Conservation (phyloP, 352 stramenopile species). For the Phytophthora colocasiae region DNA sequence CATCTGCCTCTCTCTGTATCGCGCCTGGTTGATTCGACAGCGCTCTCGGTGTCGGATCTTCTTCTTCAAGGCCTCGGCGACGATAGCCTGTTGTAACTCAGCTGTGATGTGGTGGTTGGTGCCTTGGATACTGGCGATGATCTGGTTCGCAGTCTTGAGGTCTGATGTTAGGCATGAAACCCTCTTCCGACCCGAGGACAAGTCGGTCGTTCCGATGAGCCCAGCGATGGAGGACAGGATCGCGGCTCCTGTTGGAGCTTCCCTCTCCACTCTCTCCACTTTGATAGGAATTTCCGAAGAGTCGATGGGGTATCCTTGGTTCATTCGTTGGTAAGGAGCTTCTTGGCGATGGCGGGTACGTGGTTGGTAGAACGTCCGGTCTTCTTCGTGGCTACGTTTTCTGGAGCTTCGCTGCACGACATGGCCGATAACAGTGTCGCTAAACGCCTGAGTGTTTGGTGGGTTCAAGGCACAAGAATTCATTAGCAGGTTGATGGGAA, state of each 20-base stretch:
- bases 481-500: slow-evolving; percentile 1
- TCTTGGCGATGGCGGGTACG: not conserved
- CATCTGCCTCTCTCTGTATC: slow-evolving; percentile 12
- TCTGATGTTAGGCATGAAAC: slow-evolving; percentile 4
- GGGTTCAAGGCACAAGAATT: not conserved
- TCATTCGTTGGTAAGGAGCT: slow-evolving; percentile 1
- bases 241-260: not conserved
- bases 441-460: slow-evolving; percentile 3
- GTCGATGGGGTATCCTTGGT: not conserved
- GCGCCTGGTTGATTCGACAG: slow-evolving; percentile 14
- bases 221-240: slow-evolving; percentile 1
- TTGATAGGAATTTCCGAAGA: not conserved
- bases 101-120: slow-evolving; percentile 3
- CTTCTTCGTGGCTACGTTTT: not conserved
- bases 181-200: not conserved
- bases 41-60: slow-evolving; percentile 19
- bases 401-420: slow-evolving; percentile 14
- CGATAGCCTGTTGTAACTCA: slow-evolving; percentile 9
- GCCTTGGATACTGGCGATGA: slow-evolving; percentile 13
- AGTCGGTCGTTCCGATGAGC: not conserved
- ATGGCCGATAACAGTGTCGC: slow-evolving; percentile 6
- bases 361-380: not conserved
- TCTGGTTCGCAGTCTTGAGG: slow-evolving; percentile 9
- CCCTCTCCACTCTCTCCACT: not conserved
- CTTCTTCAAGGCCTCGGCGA: slow-evolving; percentile 16